Evolutionary conservation across 495 filamentous ascomycete species (phyloP), one percentile per base, ranked within the genome.

Genomic region (Collariella sp.): DNA sequence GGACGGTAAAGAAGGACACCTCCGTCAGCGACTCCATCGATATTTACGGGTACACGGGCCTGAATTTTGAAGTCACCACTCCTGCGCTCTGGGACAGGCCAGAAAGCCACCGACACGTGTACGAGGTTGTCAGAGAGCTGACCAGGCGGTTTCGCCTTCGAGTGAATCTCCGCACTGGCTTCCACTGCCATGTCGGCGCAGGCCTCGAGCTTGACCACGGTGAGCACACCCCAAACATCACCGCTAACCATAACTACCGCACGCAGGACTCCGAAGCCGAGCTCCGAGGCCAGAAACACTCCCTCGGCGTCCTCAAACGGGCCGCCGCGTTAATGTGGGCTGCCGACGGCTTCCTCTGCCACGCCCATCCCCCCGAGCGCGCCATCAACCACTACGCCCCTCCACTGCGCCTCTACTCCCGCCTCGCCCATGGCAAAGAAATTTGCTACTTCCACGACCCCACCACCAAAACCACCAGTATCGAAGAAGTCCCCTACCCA

Each of bases 251-350:
- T 2, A 2, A 47, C 5, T 12, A 34, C 5, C 26, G 35, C 7
- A 10, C 29, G 18, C 10, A 6, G 15, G 5, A 23, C 9, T 31
- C 2, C 20, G 20, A 16, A 18, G 1, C 2, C 18, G 23, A 46
- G 18, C 3, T n/a, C 3, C 24, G n/a, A 2, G 34, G 23, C 1
- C 23, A 15, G 7, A 47, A 43, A 20, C 45, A 48, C 38, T 9
- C 13, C 1, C 38, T 52, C 12, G 5, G 40, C 10, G 16, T 29
- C 22, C 13, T 54, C 16, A 41, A 46, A 39, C 18, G 50, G 2
- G 56, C 56, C 2, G 56, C 45, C 3, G 56, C 50, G 4, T 35
- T 58, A 7, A 34, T 61, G 6, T 63, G 61, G 61, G 57, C 61
- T 0, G 58, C 55, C 3, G 61, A 63, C 26, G 40, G 34, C 29